A percentile compares a stretch with the other conserved stretches of the same genome.
Conservation (phyloP, 1,139 yeast genomes). For the Candida sanyaensis region DNA sequence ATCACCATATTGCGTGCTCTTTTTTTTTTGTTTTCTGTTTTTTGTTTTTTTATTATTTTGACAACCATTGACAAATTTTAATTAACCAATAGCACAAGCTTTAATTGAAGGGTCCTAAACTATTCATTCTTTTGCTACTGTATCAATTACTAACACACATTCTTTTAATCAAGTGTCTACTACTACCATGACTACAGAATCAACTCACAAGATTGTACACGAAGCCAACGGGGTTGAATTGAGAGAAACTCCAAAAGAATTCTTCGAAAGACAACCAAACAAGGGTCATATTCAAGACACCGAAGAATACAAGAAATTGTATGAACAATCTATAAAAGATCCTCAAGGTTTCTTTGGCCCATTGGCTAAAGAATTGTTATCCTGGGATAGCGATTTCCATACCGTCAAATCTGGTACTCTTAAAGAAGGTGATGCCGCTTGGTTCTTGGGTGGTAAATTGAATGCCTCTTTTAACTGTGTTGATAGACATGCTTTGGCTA, state of each 20-base stretch:
- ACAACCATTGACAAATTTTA: no score
- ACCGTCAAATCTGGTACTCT: slow-evolving; percentile 71
- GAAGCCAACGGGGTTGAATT: slow-evolving; percentile 73
- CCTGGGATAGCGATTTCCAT: slow-evolving; percentile 84
- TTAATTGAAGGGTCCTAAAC: no score
- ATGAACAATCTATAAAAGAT: slow-evolving; percentile 73
- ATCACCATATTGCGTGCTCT: no score
- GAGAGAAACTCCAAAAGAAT: slow-evolving; percentile 72
- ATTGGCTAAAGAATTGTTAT: slow-evolving; percentile 72
- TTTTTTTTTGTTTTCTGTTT: no score
- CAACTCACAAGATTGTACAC: slow-evolving; percentile 58
- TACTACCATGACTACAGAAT: slow-evolving; percentile 19
- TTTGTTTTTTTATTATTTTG: no score
- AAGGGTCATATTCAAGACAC: slow-evolving; percentile 49
- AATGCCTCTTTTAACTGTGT: slow-evolving; percentile 79
- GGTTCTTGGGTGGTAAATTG: slow-evolving; percentile 78
- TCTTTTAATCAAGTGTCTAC: slow-evolving; percentile 4
- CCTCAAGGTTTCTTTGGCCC: slow-evolving; percentile 88
- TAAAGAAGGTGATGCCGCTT: slow-evolving; percentile 66
- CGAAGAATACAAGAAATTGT: slow-evolving; percentile 74
- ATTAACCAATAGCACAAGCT: no score
- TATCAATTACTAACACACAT: not conserved
- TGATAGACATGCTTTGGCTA: slow-evolving; percentile 74
- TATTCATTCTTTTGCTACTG: not conserved
- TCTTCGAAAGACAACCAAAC: slow-evolving; percentile 71